Percentiles rank a stretch among this genome's conserved stretches.
Conservation (phyloP, 2,329 filamentous ascomycete species). For the Fusarium floridanum region DNA sequence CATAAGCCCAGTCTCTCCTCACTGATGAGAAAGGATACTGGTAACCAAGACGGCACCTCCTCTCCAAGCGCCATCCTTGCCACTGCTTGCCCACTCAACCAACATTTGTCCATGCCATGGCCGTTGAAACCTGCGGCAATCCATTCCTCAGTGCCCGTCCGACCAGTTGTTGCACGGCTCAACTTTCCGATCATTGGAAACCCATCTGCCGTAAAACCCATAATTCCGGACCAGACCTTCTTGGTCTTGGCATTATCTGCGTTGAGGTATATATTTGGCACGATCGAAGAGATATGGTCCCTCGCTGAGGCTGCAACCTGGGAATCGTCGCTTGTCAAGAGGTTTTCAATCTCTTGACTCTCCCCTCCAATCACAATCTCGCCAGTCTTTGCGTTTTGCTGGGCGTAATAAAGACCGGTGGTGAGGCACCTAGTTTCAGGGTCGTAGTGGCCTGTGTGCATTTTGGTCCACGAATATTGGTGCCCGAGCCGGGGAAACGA, state of each 20-base stretch:
- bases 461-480: slow-evolving; percentile 60
- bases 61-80: slow-evolving; percentile 43
- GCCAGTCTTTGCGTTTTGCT: slow-evolving; percentile 47
- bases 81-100: slow-evolving; percentile 60
- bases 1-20: slow-evolving; percentile 10
- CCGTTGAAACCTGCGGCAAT: slow-evolving; percentile 62
- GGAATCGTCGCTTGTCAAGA: slow-evolving; percentile 60
- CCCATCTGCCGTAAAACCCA: slow-evolving; percentile 59
- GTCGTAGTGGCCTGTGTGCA: slow-evolving; percentile 58
- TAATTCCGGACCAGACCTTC: slow-evolving; percentile 61
- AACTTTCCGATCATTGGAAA: slow-evolving; percentile 62
- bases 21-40: slow-evolving; percentile 5
- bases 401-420: slow-evolving; percentile 36
- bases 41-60: slow-evolving; percentile 34
- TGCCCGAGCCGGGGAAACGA: slow-evolving; percentile 44
- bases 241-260: slow-evolving; percentile 32
- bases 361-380: slow-evolving; percentile 67
- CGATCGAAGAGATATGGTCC: slow-evolving; percentile 52
- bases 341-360: slow-evolving; percentile 52
- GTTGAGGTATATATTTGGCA: slow-evolving; percentile 51
- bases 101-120: slow-evolving; percentile 64
- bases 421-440: slow-evolving; percentile 58
- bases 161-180: slow-evolving; percentile 40
- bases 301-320: slow-evolving; percentile 50
- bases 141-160: slow-evolving; percentile 54